Percentiles rank a stretch among this genome's conserved stretches.
Conservation (phyloP, 225 moss, liverwort and hornwort genomes). For the Straminergon stramineum region DNA sequence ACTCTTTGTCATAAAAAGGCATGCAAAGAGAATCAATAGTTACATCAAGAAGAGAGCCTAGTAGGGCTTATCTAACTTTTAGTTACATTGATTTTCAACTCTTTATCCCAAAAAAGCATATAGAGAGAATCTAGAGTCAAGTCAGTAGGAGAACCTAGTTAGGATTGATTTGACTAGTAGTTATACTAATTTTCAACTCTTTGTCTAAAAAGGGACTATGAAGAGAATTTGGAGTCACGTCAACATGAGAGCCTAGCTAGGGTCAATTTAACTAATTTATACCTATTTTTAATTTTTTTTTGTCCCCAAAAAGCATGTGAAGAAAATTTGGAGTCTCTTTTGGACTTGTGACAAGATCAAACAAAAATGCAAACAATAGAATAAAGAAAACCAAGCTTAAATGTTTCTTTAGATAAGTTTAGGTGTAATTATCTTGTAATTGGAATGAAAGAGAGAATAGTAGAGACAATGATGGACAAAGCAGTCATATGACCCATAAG, state of each 20-base stretch:
- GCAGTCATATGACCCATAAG: fast-evolving
- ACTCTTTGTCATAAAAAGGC: fast-evolving
- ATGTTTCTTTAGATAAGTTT: fast-evolving
- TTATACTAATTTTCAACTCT: fast-evolving
- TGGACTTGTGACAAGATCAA: fast-evolving
- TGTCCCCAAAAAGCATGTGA: not conserved
- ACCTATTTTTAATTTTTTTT: not conserved
- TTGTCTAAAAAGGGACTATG: fast-evolving
- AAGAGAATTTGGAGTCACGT: not conserved
- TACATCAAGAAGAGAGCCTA: fast-evolving
- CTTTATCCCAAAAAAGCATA: fast-evolving
- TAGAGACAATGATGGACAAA: not conserved
- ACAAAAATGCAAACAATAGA: too few species aligned
- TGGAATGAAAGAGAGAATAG: not conserved
- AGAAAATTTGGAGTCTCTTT: not conserved
- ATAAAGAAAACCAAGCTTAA: not conserved
- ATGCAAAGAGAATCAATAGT: not conserved
- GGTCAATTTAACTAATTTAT: not conserved
- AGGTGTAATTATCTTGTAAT: fast-evolving
- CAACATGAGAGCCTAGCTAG: not conserved
- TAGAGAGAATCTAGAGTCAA: fast-evolving
- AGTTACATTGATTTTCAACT: not conserved
- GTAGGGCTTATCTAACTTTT: fast-evolving
- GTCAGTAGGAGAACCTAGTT: fast-evolving
- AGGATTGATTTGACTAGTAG: not conserved